Percentiles rank a stretch among this genome's conserved stretches.
phyloP scores from a whole-genome alignment of 345 rosid genomes.

The Gossypium anomalum region DNA sequence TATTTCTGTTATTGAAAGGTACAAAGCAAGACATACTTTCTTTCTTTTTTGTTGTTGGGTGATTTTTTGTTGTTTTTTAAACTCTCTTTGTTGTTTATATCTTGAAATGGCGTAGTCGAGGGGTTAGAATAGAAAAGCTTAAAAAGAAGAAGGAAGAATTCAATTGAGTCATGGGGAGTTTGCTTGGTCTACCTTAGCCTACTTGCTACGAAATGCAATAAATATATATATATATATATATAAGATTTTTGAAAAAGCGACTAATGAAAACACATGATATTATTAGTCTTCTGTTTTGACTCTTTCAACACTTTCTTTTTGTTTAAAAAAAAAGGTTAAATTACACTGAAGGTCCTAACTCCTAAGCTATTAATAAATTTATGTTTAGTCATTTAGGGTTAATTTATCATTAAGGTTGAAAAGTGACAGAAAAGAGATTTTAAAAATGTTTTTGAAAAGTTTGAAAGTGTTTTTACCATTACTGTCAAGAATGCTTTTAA shows the following conservation, averaged over 20 bases:
- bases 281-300: conserved; percentile 8
- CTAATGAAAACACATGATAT: not conserved
- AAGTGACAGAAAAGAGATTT: too few species aligned
- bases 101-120: not conserved
- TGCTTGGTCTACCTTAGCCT: conserved; percentile 11
- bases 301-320: not conserved
- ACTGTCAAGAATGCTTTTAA: too few species aligned
- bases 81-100: not conserved
- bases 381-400: too few species aligned
- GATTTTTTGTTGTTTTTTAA: not conserved
- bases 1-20: conserved; percentile 44
- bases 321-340: not conserved
- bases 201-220: not conserved
- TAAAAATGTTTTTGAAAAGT: too few species aligned
- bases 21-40: conserved; percentile 35
- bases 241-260: not conserved
- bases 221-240: not conserved
- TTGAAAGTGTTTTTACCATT: too few species aligned
- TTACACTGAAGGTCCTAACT: accelerated
- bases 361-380: too few species aligned
- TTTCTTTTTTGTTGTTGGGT: not conserved
- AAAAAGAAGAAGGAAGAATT: not conserved
- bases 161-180: not conserved
- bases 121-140: not conserved
- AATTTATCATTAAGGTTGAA: too few species aligned